These are phyloP conservation scores for Graphilbum ipis-grandicollis DNA, from an alignment of 2,329 filamentous ascomycete species.

Conservation along the genomic window DNA sequence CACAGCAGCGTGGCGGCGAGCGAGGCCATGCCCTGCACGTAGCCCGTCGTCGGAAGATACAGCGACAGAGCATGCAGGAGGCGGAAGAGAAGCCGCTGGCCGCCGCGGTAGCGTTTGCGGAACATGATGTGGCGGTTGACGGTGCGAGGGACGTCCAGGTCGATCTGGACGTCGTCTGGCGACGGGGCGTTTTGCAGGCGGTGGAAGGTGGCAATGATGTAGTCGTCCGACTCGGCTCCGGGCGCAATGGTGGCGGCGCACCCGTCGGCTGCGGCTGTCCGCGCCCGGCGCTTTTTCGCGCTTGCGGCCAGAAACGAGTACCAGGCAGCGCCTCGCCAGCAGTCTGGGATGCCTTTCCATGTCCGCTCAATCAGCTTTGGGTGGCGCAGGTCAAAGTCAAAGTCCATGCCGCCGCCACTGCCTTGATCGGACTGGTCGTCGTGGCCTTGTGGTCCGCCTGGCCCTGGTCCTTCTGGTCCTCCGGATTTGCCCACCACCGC, in stretches of 20 bases:
- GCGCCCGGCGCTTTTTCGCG: constrained; percentile 28
- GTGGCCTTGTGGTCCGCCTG: no score
- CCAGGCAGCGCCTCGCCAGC: constrained; percentile 88
- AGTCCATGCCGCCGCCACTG: constrained; percentile 31
- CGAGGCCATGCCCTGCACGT: constrained; percentile 96
- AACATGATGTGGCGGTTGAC: constrained; percentile 98
- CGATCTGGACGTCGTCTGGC: constrained; percentile 89
- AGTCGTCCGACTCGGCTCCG: constrained; percentile 46
- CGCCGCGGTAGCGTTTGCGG: constrained; percentile 73
- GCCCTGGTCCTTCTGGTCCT: no score
- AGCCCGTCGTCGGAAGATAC: constrained; percentile 80
- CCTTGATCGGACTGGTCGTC: constrained; percentile 18
- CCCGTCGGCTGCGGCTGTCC: not conserved
- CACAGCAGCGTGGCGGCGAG: constrained; percentile 83
- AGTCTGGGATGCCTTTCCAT: constrained; percentile 96
- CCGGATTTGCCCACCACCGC: no score
- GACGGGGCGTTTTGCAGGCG: constrained; percentile 57
- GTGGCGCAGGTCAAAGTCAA: constrained; percentile 66
- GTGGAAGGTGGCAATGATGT: constrained; percentile 56
- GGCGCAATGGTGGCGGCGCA: constrained; percentile 11
- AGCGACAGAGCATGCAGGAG: constrained; percentile 84
- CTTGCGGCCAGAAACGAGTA: constrained; percentile 76
- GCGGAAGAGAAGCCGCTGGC: constrained; percentile 79
- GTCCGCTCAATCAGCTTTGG: constrained; percentile 79
- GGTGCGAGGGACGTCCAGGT: constrained; percentile 87